Percentiles rank a stretch among this genome's conserved stretches.
phyloP scores from a whole-genome alignment of 352 stramenopile genomes.

The Phytophthora cactorum region DNA sequence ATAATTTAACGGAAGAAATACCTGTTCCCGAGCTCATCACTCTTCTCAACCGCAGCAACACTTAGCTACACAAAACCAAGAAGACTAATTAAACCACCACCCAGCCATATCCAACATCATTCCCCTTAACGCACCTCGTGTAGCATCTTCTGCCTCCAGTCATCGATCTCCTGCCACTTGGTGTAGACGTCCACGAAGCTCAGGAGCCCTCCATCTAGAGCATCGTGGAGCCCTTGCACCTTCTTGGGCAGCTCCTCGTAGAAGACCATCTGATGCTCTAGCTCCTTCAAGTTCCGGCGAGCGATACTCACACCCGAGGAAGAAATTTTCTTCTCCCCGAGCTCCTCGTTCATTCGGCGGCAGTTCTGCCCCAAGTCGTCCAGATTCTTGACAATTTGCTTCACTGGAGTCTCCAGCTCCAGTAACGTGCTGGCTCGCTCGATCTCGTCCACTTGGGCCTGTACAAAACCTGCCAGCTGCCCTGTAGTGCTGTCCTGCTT shows the following conservation, averaged over 20 bases:
- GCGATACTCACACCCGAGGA: constrained; percentile 80
- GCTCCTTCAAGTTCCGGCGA: constrained; percentile 78
- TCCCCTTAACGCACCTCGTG: constrained; percentile 56
- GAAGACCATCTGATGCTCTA: constrained; percentile 84
- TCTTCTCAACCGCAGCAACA: constrained; percentile 60
- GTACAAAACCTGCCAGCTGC: constrained; percentile 73
- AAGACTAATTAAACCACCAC: neutral
- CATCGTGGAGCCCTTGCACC: constrained; percentile 55
- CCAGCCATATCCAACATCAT: neutral
- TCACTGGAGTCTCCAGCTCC: constrained; percentile 69
- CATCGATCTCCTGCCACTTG: constrained; percentile 77
- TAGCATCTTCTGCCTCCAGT: constrained; percentile 86
- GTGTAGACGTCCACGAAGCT: constrained; percentile 70
- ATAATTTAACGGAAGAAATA: constrained; percentile 13
- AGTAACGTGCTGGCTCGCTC: constrained; percentile 78
- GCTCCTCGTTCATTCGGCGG: constrained; percentile 82
- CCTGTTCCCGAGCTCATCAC: constrained; percentile 77
- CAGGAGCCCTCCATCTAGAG: constrained; percentile 54
- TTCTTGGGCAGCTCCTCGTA: constrained; percentile 81
- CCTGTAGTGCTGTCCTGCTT: constrained; percentile 82
- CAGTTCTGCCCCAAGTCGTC: constrained; percentile 64
- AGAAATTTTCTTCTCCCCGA: constrained; percentile 82
- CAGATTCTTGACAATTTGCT: constrained; percentile 68
- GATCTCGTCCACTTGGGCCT: constrained; percentile 86
- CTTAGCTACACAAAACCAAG: constrained; percentile 50